Base-by-base conservation (phyloP, 1,284 basidiomycete genomes). In the Leccinum brunneo-olivaceum region DNA sequence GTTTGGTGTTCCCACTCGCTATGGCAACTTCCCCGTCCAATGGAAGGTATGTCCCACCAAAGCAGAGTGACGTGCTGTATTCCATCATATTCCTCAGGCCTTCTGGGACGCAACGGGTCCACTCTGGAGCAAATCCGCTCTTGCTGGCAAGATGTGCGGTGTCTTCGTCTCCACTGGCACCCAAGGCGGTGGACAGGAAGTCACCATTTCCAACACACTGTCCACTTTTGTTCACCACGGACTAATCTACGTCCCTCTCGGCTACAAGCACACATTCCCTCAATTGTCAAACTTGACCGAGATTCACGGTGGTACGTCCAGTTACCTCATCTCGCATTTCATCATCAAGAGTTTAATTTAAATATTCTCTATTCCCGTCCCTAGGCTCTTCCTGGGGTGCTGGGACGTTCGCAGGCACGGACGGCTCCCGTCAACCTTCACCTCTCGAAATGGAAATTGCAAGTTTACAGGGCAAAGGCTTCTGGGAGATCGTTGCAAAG, bases 151-250 rank as follows among this genome's bases (percentile, higher is more conserved):
- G 70, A 87, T 84, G 65, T 90, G 75, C 6, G 73, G 77, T 41
- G 65, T 81, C 43, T 89, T 90, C 65, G 74, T 85, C 43, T 81
- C 77, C 20, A 82, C 82, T 2, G 79, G 73, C 16, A 68, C 70
- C 32, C 75, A 70, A 24, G 84, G 83, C 39, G 84, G 85, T 48
- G 85, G 85, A 44, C 85, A 89, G 57, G 85, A 88, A 62, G 61
- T 76, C 19, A 92, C 90, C 32, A 70, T 73, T 25, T 51, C 82
- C 49, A 77, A 74, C 55, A 63, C 74, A 34, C 51, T 92, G 41
- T 88, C 88, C 19, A 88, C 84, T 37, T 70, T 92, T 51, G 69
- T 75, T 16, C 90, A 94, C 67, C 90, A 91, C 58, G 88, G 88
- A 27, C 73, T 90, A 52, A 71, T 78, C 61, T 90, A 71, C 61